Evolutionary conservation across 164 flowering plant species (phyloP).

Genomic region (Santalum album): DNA sequence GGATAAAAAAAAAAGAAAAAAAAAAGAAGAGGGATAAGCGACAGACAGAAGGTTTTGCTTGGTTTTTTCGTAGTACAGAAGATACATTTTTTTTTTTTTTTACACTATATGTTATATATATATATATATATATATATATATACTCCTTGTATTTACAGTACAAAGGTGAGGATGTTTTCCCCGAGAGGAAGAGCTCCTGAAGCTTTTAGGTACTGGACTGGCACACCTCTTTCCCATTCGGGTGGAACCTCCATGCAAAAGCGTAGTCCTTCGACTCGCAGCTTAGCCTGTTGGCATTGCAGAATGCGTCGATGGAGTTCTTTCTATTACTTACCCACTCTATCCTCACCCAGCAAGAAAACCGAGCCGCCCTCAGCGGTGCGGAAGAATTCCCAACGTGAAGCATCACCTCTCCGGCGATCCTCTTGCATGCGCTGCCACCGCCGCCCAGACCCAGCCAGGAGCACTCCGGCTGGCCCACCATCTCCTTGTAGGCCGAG

Average conservation of each 20-base stretch:
- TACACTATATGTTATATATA: no score
- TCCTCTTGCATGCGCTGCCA: conserved; percentile 40
- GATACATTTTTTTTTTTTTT: no score
- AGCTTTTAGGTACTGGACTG: no score
- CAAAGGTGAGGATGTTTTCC: no score
- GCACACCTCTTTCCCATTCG: no score
- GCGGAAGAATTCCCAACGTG: conserved; percentile 26
- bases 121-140: no score
- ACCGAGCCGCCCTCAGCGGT: conserved; percentile 37
- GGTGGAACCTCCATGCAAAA: conserved; percentile 77
- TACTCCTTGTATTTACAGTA: no score
- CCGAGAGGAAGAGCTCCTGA: no score
- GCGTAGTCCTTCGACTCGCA: conserved; percentile 67
- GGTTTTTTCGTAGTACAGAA: no score
- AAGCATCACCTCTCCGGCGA: conserved; percentile 67
- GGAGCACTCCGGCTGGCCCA: conserved; percentile 88
- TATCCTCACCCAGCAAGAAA: conserved; percentile 66
- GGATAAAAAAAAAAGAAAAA: no score
- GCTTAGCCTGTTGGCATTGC: conserved; percentile 46
- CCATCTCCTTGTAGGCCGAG: conserved; percentile 85
- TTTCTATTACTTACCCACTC: conserved; percentile 61
- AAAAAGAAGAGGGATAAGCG: no score
- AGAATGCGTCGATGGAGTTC: conserved; percentile 42
- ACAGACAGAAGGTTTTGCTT: no score
- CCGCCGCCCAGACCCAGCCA: conserved; percentile 63